These are phyloP conservation scores for Yamadazyma triangularis DNA, from an alignment of 1,139 yeast species.

Conservation along the genomic window DNA sequence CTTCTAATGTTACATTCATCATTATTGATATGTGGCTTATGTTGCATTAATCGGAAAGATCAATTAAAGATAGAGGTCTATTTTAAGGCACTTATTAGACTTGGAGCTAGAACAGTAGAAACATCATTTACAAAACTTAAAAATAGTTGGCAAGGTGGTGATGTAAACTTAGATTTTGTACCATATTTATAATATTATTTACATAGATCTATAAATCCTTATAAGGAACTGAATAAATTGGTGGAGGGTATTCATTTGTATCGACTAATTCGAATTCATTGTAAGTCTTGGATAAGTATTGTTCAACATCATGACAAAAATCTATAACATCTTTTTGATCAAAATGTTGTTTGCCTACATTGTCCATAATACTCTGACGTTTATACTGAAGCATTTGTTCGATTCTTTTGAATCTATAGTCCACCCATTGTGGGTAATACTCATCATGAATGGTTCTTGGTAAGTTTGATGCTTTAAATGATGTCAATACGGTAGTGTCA, in stretches of 20 bases:
- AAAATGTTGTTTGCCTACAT: conserved; percentile 23
- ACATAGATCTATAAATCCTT: conserved; percentile 6
- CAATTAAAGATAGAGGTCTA: conserved; percentile 9
- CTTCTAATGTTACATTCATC: conserved; percentile 14
- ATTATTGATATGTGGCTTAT: conserved; percentile 12
- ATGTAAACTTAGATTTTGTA: conserved; percentile 10
- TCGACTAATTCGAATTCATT: conserved; percentile 34
- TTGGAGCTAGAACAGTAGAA: conserved; percentile 13
- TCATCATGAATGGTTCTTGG: conserved; percentile 34
- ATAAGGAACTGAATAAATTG: conserved; percentile 13
- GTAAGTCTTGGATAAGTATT: conserved; percentile 34
- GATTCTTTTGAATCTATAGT: conserved; percentile 35
- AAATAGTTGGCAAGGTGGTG: conserved; percentile 11
- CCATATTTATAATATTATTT: conserved; percentile 10
- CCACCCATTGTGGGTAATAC: conserved; percentile 44
- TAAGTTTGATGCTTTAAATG: conserved; percentile 38
- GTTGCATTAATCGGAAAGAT: conserved; percentile 8
- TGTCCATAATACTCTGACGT: conserved; percentile 14
- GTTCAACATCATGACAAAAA: conserved; percentile 30
- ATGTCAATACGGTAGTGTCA: conserved; percentile 39
- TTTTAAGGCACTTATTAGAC: conserved; percentile 9
- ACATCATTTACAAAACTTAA: conserved; percentile 8
- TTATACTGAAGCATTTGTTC: conserved; percentile 26
- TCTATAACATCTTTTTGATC: conserved; percentile 32
- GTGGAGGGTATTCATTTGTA: conserved; percentile 24